A percentile compares a stretch with the other conserved stretches of the same genome.
Conservation (phyloP, 148 eudicot genomes). For the Chenopodium quinoa region DNA sequence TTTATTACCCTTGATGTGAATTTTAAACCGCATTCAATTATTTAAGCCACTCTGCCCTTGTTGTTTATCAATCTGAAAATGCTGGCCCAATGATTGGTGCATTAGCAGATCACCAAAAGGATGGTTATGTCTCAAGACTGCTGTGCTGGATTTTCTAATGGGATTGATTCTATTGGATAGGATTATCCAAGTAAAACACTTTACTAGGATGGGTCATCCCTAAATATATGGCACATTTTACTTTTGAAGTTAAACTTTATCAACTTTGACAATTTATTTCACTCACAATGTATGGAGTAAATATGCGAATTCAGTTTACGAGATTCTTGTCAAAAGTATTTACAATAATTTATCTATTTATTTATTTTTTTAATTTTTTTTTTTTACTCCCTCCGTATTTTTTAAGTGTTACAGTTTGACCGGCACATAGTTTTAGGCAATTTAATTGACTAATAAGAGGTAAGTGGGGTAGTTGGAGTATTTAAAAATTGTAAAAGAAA, state of each 20-base stretch:
- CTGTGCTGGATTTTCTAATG: neutral
- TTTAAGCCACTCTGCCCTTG: neutral
- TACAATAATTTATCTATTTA: too few relatives aligned
- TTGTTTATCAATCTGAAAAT: neutral
- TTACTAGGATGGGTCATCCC: neutral
- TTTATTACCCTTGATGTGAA: neutral
- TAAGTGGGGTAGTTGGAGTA: too few relatives aligned
- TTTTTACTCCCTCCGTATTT: too few relatives aligned
- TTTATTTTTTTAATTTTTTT: too few relatives aligned
- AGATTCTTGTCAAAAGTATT: too few relatives aligned
- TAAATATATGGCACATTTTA: neutral
- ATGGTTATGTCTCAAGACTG: neutral
- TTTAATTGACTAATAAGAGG: too few relatives aligned
- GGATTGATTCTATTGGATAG: neutral
- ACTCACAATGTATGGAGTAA: neutral
- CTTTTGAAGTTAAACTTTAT: neutral
- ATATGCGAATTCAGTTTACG: neutral
- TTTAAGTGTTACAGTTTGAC: too few relatives aligned
- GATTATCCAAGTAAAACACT: neutral
- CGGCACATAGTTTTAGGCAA: too few relatives aligned
- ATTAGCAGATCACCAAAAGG: neutral
- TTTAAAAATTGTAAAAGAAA: too few relatives aligned
- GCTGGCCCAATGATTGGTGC: neutral
- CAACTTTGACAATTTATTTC: neutral
- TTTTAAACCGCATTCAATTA: too few relatives aligned